Conservation (phyloP, 768 basidiomycete species). For the Leccinum olivaceopallidum region DNA sequence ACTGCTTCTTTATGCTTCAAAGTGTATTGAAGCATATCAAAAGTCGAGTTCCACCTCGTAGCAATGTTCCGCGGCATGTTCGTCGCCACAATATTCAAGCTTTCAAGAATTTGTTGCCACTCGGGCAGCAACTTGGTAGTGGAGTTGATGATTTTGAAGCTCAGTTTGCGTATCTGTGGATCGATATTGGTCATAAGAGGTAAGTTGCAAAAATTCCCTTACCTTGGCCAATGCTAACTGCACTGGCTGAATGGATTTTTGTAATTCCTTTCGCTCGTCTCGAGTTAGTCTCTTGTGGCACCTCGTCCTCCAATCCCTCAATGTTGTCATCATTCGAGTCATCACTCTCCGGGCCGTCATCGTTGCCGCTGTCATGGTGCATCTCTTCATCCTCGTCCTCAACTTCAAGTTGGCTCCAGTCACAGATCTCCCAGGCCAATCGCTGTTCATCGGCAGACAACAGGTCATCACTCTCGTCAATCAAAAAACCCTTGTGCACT, state of each 20-base stretch:
- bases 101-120: neutral
- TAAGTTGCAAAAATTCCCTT: neutral
- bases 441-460: too few species aligned
- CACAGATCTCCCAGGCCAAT: too few species aligned
- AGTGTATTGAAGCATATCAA: neutral
- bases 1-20: neutral
- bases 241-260: neutral
- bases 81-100: neutral
- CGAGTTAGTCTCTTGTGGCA: too few species aligned
- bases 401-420: too few species aligned
- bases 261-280: neutral
- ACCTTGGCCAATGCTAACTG: neutral
- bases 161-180: neutral
- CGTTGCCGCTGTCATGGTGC: too few species aligned
- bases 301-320: neutral
- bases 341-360: too few species aligned
- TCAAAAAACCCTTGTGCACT: too few species aligned
- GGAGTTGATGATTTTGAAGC: neutral
- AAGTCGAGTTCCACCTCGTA: neutral
- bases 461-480: too few species aligned
- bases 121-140: neutral
- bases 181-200: neutral
- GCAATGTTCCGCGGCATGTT: neutral
- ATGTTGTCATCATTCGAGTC: too few species aligned
- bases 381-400: too few species aligned